phyloP scores from a whole-genome alignment of 2,329 filamentous ascomycete genomes.

The Teratosphaeria nubilosa region DNA sequence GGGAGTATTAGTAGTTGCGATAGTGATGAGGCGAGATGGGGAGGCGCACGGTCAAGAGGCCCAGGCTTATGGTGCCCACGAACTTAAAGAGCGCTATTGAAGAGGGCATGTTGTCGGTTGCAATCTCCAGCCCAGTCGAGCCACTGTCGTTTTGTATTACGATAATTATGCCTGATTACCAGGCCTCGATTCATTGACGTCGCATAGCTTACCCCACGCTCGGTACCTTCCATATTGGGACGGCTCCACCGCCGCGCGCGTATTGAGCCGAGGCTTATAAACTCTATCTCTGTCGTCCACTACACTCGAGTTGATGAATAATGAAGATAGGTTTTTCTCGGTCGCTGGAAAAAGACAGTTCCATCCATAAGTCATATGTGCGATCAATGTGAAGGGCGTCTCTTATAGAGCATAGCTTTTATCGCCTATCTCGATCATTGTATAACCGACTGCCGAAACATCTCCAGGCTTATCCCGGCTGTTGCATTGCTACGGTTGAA shows the following conservation, averaged over 20 bases:
- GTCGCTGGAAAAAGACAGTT: not conserved
- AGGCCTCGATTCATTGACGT: not conserved
- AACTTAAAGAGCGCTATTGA: conserved; percentile 78
- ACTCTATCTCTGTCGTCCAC: not conserved
- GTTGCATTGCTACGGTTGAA: not conserved
- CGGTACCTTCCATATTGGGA: not conserved
- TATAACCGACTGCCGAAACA: not conserved
- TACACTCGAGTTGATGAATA: not conserved
- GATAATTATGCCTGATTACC: not conserved
- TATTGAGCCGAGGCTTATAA: not conserved
- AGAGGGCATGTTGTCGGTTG: conserved; percentile 21
- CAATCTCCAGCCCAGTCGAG: not conserved
- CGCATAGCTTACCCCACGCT: not conserved
- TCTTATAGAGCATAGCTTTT: not conserved
- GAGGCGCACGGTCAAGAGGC: conserved; percentile 48
- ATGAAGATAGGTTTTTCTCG: not conserved
- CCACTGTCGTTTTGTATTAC: not conserved
- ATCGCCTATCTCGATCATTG: not conserved
- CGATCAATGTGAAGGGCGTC: too few relatives aligned
- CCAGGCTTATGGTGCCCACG: conserved; percentile 80
- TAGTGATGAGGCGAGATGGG: not conserved
- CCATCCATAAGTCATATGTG: too few relatives aligned
- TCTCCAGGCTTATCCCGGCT: not conserved
- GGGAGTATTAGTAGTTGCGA: not conserved
- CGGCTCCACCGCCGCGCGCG: not conserved